Evolutionary conservation across 176 grass and related monocot genomes (phyloP).

Genomic region (Poa annua): DNA sequence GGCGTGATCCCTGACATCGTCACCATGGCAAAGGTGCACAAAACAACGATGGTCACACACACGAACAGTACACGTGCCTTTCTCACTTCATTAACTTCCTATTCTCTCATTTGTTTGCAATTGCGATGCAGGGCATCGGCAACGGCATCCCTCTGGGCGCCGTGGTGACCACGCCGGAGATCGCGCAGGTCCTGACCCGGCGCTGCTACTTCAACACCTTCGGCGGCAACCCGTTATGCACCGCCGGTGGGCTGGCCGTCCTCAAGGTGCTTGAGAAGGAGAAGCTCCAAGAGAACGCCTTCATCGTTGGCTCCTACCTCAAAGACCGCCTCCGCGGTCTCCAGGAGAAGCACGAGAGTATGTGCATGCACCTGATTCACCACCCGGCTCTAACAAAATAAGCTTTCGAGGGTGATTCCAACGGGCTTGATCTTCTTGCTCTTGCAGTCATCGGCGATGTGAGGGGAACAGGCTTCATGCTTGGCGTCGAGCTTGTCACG

Average conservation of each 20-base stretch:
- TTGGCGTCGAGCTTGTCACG: conserved; percentile 91
- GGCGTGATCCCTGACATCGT: conserved; percentile 92
- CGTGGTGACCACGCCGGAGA: conserved; percentile 87
- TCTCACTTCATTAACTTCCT: background rate
- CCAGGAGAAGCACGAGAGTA: conserved; percentile 84
- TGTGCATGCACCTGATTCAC: background rate
- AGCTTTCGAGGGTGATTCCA: background rate
- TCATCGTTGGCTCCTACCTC: conserved; percentile 73
- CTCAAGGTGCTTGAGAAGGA: conserved; percentile 80
- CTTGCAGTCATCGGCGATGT: conserved; percentile 87
- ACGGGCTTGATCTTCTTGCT: background rate
- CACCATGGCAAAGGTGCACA: conserved; percentile 86
- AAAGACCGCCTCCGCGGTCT: conserved; percentile 71
- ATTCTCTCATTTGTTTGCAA: background rate
- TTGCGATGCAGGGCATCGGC: conserved; percentile 73
- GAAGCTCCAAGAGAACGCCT: conserved; percentile 85
- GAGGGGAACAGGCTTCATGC: conserved; percentile 89
- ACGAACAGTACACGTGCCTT: background rate
- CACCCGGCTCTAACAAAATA: background rate
- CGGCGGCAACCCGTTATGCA: conserved; percentile 87
- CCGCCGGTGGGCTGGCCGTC: conserved; percentile 77
- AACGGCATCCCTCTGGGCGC: conserved; percentile 95
- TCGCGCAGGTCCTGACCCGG: conserved; percentile 80
- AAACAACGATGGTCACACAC: background rate
- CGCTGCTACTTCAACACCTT: conserved; percentile 96